Conservation (phyloP, 73 alveolate species). For the Paramecium primaurelia region DNA sequence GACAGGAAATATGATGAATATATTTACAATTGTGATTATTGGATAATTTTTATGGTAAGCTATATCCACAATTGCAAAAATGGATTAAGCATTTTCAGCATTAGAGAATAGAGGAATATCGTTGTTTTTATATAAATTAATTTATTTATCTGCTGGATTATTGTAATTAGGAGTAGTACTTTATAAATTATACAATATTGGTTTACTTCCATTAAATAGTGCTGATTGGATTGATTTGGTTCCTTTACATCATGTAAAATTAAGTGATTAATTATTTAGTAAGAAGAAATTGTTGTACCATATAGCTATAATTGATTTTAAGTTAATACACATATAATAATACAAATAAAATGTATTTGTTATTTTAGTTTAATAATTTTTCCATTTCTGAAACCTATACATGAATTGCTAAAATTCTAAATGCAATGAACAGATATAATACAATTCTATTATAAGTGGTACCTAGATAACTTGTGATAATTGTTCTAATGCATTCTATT, state of each 20-base stretch:
- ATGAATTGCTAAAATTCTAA: not conserved
- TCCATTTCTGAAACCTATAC: not conserved
- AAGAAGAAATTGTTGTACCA: not conserved
- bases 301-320: constrained; percentile 17
- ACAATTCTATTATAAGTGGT: not conserved
- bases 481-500: not conserved
- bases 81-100: constrained; percentile 3
- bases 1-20: not conserved
- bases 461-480: not conserved
- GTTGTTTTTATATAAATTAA: not conserved
- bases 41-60: not conserved
- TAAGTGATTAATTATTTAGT: not conserved
- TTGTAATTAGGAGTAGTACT: not conserved
- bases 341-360: not conserved
- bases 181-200: constrained; percentile 27
- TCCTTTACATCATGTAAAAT: not conserved
- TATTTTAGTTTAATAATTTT: not conserved
- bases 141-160: not conserved
- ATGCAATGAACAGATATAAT: not conserved
- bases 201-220: constrained; percentile 21
- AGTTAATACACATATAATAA: not conserved
- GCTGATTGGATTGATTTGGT: constrained; percentile 49
- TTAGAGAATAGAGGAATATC: not conserved
- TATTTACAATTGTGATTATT: not conserved
- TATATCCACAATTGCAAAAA: not conserved